Evolutionary conservation across 2,329 filamentous ascomycete genomes (phyloP), one percentile per base, ranked within the genome.

Genomic region (Cladosporium austrohemisphaericum): DNA sequence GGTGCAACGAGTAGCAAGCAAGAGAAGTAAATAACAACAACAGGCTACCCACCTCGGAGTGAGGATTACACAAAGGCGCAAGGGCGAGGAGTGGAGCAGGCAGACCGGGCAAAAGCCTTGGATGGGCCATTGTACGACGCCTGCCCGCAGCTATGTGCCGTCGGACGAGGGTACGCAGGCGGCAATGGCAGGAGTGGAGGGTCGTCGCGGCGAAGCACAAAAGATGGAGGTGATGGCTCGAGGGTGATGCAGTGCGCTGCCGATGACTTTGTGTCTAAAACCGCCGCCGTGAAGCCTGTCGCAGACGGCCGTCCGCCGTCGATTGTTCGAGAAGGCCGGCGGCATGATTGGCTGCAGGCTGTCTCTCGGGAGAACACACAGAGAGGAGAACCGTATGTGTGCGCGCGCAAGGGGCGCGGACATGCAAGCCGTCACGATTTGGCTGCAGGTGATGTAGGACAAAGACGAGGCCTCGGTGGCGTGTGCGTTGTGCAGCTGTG

Each of bases 1-100:
- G 41, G 54, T 57, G 47, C 53, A 50, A 55, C 53, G 37, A 32
- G 20, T 18, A 31, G 44, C 23, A 29, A n/a, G 13, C 23, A 29
- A n/a, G 13, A n/a, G 14, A n/a, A 33, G 45, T 56, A 55, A 55
- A 56, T 56, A 54, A 46, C 23, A 49, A 41, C 28, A 52, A 50
- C 31, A 36, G 47, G 47, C 31, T 36, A 18, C 29, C 47, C 47
- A 36, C 47, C 40, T 43, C 29, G 38, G 37, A 36, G 38, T 20
- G 29, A 49, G 18, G 33, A 40, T 49, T 55, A 53, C 57, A 60
- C 57, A 56, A 58, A 54, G 54, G 52, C 57, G 59, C 60, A 63
- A 62, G 60, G 58, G 51, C 52, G 50, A 31, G 25, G 43, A 36
- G 49, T 38, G 44, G 43, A 38, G 33, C 33, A 25, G 44, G 23